Base-by-base conservation (phyloP, 2,329 filamentous ascomycete species). In the Plenodomus tracheiphilus region DNA sequence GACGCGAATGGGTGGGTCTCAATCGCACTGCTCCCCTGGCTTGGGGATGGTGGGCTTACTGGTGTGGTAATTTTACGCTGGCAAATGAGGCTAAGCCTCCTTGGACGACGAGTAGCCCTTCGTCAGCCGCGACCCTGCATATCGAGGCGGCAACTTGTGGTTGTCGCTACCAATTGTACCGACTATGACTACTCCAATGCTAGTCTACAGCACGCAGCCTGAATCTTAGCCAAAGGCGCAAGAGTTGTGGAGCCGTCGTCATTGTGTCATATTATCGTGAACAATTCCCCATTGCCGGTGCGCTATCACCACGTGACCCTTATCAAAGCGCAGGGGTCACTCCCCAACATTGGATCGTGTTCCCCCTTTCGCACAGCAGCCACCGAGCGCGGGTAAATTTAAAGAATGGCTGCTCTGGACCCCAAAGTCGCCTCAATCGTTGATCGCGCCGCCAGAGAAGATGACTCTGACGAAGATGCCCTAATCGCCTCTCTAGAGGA, bases 401-500 rank as follows among this genome's bases (percentile, higher is more conserved):
- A 16, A 58, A 51, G 54, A n/a, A 80, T 79, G 77, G 54, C 77
- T 16, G 64, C 69, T 38, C 58, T 83, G 45, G 80, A 83, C 62
- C 61, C 76, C 38, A 75, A 76, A 51, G 80, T 82, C 28, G 79
- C 80, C 38, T 69, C 70, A 21, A 62, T 82, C 18, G 72, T 83
- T 22, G 80, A 80, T 64, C 64, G 65, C 39, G 67, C 65, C 22
- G 57, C 60, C 41, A 62, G 74, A 49, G 66, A 69, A 30, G 68
- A 73, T 51, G 78, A 80, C 54, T 77, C 76, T 4, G 81, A 83
- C 53, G 80, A 84, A 64, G 84, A 85, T 61, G 81, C 80, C 39
- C 76, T 86, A 46, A 81, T 86, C 56, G 80, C 80, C 30, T 76
- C 79, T 46, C 77, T 86, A n/a, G 77, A 80, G 63, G 79, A 83